These are phyloP conservation scores for Somion occarium DNA, from an alignment of 1,284 basidiomycete species.

Conservation along the genomic window DNA sequence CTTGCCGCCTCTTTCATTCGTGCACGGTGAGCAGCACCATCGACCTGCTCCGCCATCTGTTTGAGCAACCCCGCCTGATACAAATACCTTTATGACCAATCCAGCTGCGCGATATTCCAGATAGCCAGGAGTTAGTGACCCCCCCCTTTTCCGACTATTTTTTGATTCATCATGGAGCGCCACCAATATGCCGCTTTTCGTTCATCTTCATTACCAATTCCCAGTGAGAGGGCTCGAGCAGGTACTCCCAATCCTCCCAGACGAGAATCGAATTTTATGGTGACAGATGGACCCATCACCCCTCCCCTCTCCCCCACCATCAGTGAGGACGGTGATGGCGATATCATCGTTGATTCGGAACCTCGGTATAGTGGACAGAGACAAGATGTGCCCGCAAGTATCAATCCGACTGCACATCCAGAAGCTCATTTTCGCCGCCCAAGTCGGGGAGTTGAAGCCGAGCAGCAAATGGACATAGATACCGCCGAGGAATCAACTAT, in stretches of 20 bases:
- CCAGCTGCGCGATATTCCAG: conserved; percentile 16
- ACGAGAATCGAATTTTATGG: conserved; percentile 30
- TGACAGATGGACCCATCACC: conserved; percentile 33
- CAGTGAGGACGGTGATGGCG: conserved; percentile 27
- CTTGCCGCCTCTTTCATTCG: neutral
- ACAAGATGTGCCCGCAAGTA: neutral
- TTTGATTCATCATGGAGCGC: neutral
- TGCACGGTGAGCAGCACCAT: neutral
- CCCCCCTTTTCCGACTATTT: conserved; percentile 15
- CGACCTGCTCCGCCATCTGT: neutral
- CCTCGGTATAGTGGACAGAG: conserved; percentile 21
- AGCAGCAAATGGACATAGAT: conserved; percentile 27
- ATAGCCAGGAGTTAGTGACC: conserved; percentile 24
- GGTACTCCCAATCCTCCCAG: conserved; percentile 20
- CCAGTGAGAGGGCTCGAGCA: conserved; percentile 19
- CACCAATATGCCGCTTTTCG: conserved; percentile 22
- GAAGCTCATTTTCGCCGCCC: conserved; percentile 6
- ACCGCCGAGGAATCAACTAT: conserved; percentile 17
- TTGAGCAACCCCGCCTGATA: neutral
- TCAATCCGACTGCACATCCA: neutral
- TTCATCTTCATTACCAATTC: conserved; percentile 32
- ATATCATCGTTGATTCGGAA: conserved; percentile 25
- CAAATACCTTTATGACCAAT: neutral
- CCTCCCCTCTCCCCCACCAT: conserved; percentile 35
- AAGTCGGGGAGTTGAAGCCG: conserved; percentile 12